Conservation (phyloP, 305 asterid genomes). For the Nicotiana rustica region DNA sequence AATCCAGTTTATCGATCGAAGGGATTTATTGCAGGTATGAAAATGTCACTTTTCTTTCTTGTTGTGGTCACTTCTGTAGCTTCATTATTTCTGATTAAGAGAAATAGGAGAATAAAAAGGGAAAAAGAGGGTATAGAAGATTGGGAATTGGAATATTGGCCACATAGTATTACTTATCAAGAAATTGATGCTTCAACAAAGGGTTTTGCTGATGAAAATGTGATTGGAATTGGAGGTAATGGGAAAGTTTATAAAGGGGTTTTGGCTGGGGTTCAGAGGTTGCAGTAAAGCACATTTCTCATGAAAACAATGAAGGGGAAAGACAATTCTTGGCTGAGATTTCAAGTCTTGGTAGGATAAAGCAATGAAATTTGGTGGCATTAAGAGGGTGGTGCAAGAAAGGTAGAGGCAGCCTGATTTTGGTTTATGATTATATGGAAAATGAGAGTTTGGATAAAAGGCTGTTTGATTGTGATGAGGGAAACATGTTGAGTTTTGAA, state of each 20-base stretch:
- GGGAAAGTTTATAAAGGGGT: conserved; percentile 73
- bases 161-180: conserved; percentile 59
- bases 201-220: conserved; percentile 64
- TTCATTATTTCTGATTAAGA: conserved; percentile 43
- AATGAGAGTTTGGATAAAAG: conserved; percentile 71
- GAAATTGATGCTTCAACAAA: conserved; percentile 73
- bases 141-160: conserved; percentile 89
- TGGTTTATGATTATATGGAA: conserved; percentile 70
- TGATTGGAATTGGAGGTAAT: conserved; percentile 74
- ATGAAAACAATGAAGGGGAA: conserved; percentile 56
- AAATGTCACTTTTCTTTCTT: conserved; percentile 42
- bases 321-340: conserved; percentile 55
- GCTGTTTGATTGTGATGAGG: conserved; percentile 54
- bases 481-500: conserved; percentile 44
- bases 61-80: conserved; percentile 27
- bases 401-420: conserved; percentile 64
- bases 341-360: conserved; percentile 36
- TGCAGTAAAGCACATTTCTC: conserved; percentile 67
- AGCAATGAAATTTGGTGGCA: conserved; percentile 72
- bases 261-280: conserved; percentile 59
- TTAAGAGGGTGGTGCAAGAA: conserved; percentile 84
- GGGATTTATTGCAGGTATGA: conserved; percentile 56
- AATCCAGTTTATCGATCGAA: conserved; percentile 48
- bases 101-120: conserved; percentile 45
- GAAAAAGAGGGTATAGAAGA: conserved; percentile 72